phyloP scores from a whole-genome alignment of 306 rosid genomes.

The Cucumis hystrix region DNA sequence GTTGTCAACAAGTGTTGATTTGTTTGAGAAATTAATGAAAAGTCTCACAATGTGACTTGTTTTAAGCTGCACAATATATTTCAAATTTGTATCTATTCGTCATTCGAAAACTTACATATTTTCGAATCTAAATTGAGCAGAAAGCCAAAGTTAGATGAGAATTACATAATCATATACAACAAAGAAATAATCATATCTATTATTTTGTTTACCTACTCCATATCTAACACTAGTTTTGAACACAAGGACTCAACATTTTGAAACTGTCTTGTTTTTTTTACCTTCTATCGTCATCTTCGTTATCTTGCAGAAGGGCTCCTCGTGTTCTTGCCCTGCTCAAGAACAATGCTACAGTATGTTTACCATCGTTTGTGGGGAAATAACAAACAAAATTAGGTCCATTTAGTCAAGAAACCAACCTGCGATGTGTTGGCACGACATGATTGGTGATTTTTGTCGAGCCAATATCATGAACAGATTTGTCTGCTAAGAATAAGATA shows the following conservation, averaged over 20 bases:
- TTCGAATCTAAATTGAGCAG: too few species aligned
- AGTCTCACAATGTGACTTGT: too few species aligned
- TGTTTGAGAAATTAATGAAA: too few species aligned
- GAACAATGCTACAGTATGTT: background rate
- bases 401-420: constrained; percentile 10
- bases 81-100: too few species aligned
- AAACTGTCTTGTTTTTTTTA: background rate
- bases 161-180: too few species aligned
- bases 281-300: constrained; percentile 17
- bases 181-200: background rate
- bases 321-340: constrained; percentile 55
- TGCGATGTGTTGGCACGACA: constrained; percentile 42
- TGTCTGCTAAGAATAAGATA: constrained; percentile 14
- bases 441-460: constrained; percentile 37
- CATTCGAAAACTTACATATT: too few species aligned
- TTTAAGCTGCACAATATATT: too few species aligned
- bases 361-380: background rate
- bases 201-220: too few species aligned
- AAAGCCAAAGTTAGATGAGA: too few species aligned
- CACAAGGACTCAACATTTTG: background rate
- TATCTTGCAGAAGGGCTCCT: constrained; percentile 59
- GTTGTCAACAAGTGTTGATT: too few species aligned
- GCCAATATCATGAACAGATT: constrained; percentile 23
- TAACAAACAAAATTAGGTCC: background rate
- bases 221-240: background rate